These are phyloP conservation scores for Tolypocladium paradoxum DNA, from an alignment of 2,329 filamentous ascomycete species.

Conservation along the genomic window DNA sequence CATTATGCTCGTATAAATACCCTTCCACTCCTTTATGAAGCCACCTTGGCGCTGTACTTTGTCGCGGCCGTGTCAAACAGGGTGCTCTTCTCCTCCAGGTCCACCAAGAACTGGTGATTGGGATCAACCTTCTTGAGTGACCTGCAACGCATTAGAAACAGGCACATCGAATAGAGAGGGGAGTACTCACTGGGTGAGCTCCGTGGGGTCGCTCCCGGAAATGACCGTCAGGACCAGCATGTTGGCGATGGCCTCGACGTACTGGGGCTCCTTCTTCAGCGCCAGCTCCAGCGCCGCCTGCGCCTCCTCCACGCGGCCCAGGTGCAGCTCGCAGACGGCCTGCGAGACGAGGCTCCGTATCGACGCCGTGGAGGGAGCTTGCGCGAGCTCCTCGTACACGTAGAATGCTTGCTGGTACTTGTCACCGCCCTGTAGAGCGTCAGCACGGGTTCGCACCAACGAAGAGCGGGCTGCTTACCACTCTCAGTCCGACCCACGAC, in stretches of 20 bases:
- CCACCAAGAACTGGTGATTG: constrained; percentile 59
- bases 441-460: constrained; percentile 8
- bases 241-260: constrained; percentile 72
- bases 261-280: constrained; percentile 58
- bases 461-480: constrained; percentile 40
- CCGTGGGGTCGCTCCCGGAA: constrained; percentile 57
- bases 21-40: constrained; percentile 25
- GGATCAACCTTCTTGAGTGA: constrained; percentile 48
- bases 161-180: neutral
- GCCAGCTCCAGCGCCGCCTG: constrained; percentile 78
- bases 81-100: constrained; percentile 75
- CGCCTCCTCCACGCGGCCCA: constrained; percentile 80
- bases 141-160: constrained; percentile 26
- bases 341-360: constrained; percentile 71
- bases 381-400: constrained; percentile 92
- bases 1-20: constrained; percentile 18
- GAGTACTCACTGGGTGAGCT: constrained; percentile 50
- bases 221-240: constrained; percentile 69
- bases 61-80: constrained; percentile 76
- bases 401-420: constrained; percentile 97
- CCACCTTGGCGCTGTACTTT: constrained; percentile 80
- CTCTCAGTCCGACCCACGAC: constrained; percentile 82
- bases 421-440: constrained; percentile 62
- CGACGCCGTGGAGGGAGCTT: constrained; percentile 71
- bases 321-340: constrained; percentile 82